These are phyloP conservation scores for Spathaspora arborariae DNA, from an alignment of 805 yeast genomes.

Conservation along the genomic window DNA sequence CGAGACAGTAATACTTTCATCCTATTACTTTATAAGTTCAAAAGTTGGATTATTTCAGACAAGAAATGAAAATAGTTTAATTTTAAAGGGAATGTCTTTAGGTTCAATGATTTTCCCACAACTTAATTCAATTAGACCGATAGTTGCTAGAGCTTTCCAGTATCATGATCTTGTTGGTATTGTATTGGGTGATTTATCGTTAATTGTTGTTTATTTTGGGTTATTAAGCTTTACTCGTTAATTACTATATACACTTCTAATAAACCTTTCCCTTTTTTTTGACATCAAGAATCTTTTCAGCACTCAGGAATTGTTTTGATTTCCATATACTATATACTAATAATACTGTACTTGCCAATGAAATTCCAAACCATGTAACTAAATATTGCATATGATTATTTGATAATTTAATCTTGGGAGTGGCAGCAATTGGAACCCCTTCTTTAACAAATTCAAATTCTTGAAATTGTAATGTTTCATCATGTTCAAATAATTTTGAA, in stretches of 20 bases:
- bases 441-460: slow-evolving; percentile 58
- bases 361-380: slow-evolving; percentile 92
- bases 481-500: slow-evolving; percentile 21
- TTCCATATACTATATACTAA: slow-evolving; percentile 38
- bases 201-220: slow-evolving; percentile 38
- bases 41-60: slow-evolving; percentile 20
- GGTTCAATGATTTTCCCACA: slow-evolving; percentile 35
- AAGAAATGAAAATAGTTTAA: slow-evolving; percentile 22
- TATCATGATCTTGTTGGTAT: slow-evolving; percentile 37
- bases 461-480: slow-evolving; percentile 35
- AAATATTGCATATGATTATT: slow-evolving; percentile 91
- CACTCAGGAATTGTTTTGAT: slow-evolving; percentile 26
- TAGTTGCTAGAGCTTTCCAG: slow-evolving; percentile 24
- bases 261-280: slow-evolving; percentile 27
- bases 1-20: slow-evolving; percentile 31
- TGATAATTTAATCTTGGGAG: slow-evolving; percentile 74
- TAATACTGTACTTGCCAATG: slow-evolving; percentile 67
- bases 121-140: slow-evolving; percentile 22
- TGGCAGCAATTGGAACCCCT: slow-evolving; percentile 88
- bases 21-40: slow-evolving; percentile 28
- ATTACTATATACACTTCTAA: neutral
- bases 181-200: slow-evolving; percentile 33
- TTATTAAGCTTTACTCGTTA: slow-evolving; percentile 19
- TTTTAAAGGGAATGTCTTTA: slow-evolving; percentile 26
- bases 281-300: slow-evolving; percentile 38